phyloP scores from a whole-genome alignment of 1,284 basidiomycete species.

The Abortiporus biennis region DNA sequence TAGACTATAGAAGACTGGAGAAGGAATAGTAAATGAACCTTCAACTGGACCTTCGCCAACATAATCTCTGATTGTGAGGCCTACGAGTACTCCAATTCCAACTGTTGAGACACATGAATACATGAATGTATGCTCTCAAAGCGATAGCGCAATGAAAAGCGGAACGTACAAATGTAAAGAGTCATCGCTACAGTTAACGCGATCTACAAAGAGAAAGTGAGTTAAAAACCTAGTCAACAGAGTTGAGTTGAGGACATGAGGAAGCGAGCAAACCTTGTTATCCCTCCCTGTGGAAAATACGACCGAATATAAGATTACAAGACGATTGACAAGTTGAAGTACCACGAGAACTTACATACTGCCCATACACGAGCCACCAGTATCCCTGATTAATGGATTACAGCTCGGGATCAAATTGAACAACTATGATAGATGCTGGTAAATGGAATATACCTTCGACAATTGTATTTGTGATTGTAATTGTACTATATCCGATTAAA shows the following conservation, averaged over 20 bases:
- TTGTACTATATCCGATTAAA: conserved; percentile 1
- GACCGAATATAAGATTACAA: too few relatives aligned
- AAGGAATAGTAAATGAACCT: not conserved
- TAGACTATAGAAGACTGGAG: not conserved
- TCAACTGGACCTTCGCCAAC: not conserved
- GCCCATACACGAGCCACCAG: conserved; percentile 2
- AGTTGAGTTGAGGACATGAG: not conserved
- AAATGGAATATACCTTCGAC: conserved; percentile 4
- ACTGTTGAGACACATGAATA: not conserved
- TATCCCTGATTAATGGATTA: not conserved
- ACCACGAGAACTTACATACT: conserved; percentile 3
- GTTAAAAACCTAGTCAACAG: not conserved
- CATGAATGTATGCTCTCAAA: not conserved
- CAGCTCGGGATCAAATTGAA: not conserved
- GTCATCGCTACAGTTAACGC: not conserved
- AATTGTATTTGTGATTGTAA: conserved; percentile 3
- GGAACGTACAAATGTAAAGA: conserved; percentile 1
- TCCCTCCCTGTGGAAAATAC: too few relatives aligned
- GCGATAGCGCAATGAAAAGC: too few relatives aligned
- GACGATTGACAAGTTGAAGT: too few relatives aligned
- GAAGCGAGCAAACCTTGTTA: too few relatives aligned
- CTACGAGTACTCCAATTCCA: not conserved
- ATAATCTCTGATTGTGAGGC: not conserved
- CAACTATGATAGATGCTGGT: not conserved
- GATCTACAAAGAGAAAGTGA: not conserved